Evolutionary conservation across 2,329 filamentous ascomycete genomes (phyloP).

Genomic region (Cladophialophora immunda): DNA sequence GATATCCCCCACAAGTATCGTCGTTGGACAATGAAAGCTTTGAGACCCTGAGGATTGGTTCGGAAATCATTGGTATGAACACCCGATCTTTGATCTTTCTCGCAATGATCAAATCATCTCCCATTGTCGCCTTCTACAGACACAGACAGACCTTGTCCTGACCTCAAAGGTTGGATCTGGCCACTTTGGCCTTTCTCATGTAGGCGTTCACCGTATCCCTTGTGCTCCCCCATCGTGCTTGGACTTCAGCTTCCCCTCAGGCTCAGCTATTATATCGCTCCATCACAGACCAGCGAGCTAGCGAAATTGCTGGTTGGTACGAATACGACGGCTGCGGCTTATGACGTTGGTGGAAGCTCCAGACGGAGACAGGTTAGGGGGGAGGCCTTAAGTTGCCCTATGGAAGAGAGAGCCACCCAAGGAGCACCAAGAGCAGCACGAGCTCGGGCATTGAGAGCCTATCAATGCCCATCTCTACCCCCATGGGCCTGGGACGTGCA

Average conservation of each 20-base stretch:
- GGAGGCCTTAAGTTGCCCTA: background rate
- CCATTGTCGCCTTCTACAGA: too few species aligned
- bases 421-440: background rate
- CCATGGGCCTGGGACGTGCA: background rate
- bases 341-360: background rate
- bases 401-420: background rate
- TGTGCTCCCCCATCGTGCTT: background rate
- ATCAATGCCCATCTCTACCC: constrained; percentile 1
- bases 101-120: background rate
- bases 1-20: constrained; percentile 7
- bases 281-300: background rate
- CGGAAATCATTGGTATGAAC: background rate
- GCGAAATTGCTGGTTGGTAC: background rate
- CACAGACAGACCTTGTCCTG: too few species aligned
- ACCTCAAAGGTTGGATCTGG: background rate
- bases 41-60: background rate
- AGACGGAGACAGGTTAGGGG: background rate
- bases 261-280: background rate
- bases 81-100: background rate
- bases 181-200: background rate
- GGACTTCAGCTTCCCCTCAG: background rate
- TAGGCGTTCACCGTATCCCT: background rate
- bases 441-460: background rate
- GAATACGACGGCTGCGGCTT: background rate
- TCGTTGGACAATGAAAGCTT: constrained; percentile 15